phyloP scores from a whole-genome alignment of 2,329 filamentous ascomycete species.

The Trichoderma harzianum region DNA sequence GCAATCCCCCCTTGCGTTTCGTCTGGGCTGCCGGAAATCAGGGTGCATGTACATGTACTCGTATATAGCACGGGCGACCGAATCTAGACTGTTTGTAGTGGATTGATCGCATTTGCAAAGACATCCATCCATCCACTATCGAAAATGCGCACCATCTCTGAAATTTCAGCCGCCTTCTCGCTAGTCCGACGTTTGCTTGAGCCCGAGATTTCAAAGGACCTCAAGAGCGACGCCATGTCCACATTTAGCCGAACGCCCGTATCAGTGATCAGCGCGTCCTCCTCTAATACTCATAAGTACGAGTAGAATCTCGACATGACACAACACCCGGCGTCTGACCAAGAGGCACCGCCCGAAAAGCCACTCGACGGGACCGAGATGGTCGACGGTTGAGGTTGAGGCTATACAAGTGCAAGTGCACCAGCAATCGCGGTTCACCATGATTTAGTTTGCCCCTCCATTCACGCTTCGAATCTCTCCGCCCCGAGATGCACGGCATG shows the following conservation, averaged over 20 bases:
- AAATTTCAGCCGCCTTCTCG: constrained; percentile 5
- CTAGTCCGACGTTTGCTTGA: background rate
- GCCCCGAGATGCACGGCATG: constrained; percentile 17
- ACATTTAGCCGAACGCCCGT: constrained; percentile 15
- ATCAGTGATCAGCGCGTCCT: constrained; percentile 7
- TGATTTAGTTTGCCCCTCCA: constrained; percentile 8
- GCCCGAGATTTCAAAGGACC: background rate
- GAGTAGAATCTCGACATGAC: background rate
- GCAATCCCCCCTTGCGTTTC: constrained; percentile 4
- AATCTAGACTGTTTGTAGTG: background rate
- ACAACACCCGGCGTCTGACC: constrained; percentile 3
- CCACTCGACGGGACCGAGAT: background rate
- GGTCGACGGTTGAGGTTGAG: background rate
- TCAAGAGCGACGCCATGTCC: constrained; percentile 7
- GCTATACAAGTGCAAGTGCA: background rate
- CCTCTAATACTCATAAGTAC: background rate
- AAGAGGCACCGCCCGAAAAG: constrained; percentile 3
- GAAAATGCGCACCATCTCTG: background rate
- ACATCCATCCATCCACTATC: background rate
- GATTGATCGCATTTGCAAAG: background rate
- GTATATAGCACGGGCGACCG: background rate
- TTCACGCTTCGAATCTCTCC: background rate
- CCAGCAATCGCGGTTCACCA: background rate
- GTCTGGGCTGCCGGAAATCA: background rate
- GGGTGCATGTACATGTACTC: background rate